Base-by-base conservation (phyloP, 2,329 filamentous ascomycete genomes). In the Elsinoe necatrix region DNA sequence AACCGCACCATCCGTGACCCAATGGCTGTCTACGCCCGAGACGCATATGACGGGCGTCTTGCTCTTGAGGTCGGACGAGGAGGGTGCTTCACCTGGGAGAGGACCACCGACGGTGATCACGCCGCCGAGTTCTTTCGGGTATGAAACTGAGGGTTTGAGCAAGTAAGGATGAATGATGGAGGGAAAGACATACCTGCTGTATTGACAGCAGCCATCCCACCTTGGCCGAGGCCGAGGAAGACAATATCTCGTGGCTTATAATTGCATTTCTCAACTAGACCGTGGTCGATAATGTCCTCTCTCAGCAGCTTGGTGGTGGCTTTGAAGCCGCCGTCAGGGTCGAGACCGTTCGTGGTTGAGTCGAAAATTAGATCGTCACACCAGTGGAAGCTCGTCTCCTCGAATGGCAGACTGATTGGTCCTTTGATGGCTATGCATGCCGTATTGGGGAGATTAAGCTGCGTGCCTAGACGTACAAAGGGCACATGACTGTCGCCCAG, bases 371-470 rank as follows among this genome's bases (percentile, higher is more conserved):
- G 72, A 61, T 83, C 80, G 65, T 82, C 79, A 55, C 78, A 78
- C 79, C 80, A 83, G 63, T 83, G 79, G 65, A 78, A 86, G 25
- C 82, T 83, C 2, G 83, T 77, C 4, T 91, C 72, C 45, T 83
- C 77, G 55, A 88, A 82, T 1, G 87, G 86, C 4, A 95, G 75
- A 0, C 81, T 80, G 21, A 77, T 77, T 0, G 86, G 83, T 0
- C 84, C 90, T 65, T 86, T 86, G 41, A 95, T 75, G 5, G 87
- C 80, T 55, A 95, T 80, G 64, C 83, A 83, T 57, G 84, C 79
- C 54, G 90, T 90, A 65, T 90, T 87, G 0, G 89, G 89, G 2
- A 95, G 80, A 59, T 79, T 76, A 59, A 95, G 72, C 62, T 81
- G 82, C 57, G 76, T 75, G 18, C 84, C 87, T 60, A 95, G 86